phyloP scores from a whole-genome alignment of 306 rosid species.

The Casuarina equisetifolia region DNA sequence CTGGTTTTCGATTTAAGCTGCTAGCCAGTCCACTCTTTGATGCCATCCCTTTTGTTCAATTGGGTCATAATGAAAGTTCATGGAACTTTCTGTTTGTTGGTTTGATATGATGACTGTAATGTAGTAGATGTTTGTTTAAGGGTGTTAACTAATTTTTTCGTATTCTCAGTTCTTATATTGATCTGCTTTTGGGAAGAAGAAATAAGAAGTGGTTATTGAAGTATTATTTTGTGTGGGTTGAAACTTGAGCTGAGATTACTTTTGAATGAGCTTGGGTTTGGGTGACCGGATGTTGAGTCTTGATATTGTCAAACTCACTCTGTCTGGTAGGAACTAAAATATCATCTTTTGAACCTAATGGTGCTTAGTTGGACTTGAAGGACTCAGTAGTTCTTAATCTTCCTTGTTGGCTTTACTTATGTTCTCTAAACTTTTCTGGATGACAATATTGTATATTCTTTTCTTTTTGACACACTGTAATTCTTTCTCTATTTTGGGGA shows the following conservation, averaged over 20 bases:
- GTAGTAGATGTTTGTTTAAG: neutral
- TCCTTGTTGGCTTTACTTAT: neutral
- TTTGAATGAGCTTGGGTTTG: neutral
- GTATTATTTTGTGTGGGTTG: neutral
- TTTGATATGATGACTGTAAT: neutral
- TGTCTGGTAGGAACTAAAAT: neutral
- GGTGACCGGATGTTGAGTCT: neutral
- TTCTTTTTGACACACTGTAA: slow-evolving; percentile 2
- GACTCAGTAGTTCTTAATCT: neutral
- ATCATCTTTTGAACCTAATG: neutral
- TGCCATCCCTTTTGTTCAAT: neutral
- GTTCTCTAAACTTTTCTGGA: neutral
- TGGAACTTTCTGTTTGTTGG: neutral
- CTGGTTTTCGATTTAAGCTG: too few relatives aligned
- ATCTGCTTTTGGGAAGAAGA: neutral
- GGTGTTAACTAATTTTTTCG: neutral
- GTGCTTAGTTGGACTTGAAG: neutral
- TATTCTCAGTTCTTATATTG: neutral
- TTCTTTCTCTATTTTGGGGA: slow-evolving; percentile 14
- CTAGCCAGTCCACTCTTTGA: too few relatives aligned
- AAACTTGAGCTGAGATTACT: neutral
- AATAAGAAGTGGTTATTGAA: neutral
- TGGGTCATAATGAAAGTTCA: neutral
- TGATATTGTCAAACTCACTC: neutral
- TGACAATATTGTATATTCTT: neutral